A percentile compares a stretch with the other conserved stretches of the same genome.
phyloP scores from a whole-genome alignment of 805 yeast genomes.

The Candida ascalaphidarum region DNA sequence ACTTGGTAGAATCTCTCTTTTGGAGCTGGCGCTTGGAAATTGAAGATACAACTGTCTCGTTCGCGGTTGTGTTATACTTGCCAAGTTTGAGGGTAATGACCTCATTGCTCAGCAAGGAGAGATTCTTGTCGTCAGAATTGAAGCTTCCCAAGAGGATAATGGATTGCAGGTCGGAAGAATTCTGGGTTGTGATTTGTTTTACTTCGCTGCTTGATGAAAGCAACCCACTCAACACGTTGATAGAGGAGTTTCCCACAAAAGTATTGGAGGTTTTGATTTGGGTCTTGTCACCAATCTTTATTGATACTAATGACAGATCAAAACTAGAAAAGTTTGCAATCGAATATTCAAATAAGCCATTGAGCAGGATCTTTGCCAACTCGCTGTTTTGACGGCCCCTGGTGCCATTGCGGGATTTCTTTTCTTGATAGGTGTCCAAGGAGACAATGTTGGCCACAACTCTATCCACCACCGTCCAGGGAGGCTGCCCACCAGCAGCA shows the following conservation, averaged over 20 bases:
- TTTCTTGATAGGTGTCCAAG: slow-evolving; percentile 31
- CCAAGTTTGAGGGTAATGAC: slow-evolving; percentile 17
- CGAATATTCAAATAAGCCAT: slow-evolving; percentile 81
- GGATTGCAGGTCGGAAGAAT: slow-evolving; percentile 17
- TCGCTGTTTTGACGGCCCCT: no score
- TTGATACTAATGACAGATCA: slow-evolving; percentile 16
- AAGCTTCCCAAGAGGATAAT: slow-evolving; percentile 43
- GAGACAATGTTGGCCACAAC: slow-evolving; percentile 41
- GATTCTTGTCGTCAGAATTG: slow-evolving; percentile 20
- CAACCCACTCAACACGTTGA: slow-evolving; percentile 25
- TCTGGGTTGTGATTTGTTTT: slow-evolving; percentile 12
- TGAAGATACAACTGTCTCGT: slow-evolving; percentile 14
- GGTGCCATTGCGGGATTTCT: slow-evolving; percentile 6
- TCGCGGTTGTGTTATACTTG: slow-evolving; percentile 22
- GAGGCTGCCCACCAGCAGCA: slow-evolving; percentile 8
- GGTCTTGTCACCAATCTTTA: slow-evolving; percentile 8
- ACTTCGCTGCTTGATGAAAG: slow-evolving; percentile 26
- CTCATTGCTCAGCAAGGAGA: slow-evolving; percentile 17
- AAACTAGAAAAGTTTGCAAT: slow-evolving; percentile 49
- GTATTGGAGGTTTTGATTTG: slow-evolving; percentile 22
- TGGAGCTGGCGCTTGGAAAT: slow-evolving; percentile 5
- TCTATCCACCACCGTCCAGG: slow-evolving; percentile 66
- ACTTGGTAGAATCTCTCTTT: slow-evolving; percentile 9
- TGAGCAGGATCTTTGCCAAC: slow-evolving; percentile 33
- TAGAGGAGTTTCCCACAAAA: slow-evolving; percentile 32